Evolutionary conservation across 345 rosid genomes (phyloP).

Genomic region (Iberis pinnata): DNA sequence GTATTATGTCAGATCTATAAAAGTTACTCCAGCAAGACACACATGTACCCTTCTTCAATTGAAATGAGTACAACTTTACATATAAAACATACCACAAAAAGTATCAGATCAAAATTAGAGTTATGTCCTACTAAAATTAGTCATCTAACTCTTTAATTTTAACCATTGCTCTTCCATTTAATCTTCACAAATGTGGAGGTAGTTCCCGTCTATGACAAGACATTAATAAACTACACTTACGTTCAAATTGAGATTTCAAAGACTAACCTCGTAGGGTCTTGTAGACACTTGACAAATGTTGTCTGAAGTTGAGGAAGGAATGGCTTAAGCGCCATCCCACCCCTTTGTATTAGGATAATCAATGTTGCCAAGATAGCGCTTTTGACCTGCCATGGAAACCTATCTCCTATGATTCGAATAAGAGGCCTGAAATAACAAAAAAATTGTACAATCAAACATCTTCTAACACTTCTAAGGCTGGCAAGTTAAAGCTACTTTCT

Average conservation of each 20-base stretch:
- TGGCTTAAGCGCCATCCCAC: constrained; percentile 82
- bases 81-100: background rate
- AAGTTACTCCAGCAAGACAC: background rate
- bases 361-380: constrained; percentile 87
- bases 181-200: background rate
- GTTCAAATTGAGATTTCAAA: constrained; percentile 3
- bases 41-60: background rate
- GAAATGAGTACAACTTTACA: background rate
- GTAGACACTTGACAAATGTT: constrained; percentile 86
- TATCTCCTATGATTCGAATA: constrained; percentile 89
- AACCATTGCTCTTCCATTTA: background rate
- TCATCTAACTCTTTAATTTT: background rate
- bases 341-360: constrained; percentile 70
- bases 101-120: background rate
- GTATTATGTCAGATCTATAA: too few relatives aligned
- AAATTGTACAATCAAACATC: background rate
- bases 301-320: constrained; percentile 99
- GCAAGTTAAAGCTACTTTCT: background rate
- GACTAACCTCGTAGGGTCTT: constrained; percentile 78
- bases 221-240: background rate
- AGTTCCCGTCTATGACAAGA: constrained; percentile 7
- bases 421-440: constrained; percentile 67
- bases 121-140: background rate
- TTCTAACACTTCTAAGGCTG: background rate
- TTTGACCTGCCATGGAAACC: constrained; percentile 99